Base-by-base conservation (phyloP, 2,329 filamentous ascomycete genomes). In the Myriosclerotinia curreyana region DNA sequence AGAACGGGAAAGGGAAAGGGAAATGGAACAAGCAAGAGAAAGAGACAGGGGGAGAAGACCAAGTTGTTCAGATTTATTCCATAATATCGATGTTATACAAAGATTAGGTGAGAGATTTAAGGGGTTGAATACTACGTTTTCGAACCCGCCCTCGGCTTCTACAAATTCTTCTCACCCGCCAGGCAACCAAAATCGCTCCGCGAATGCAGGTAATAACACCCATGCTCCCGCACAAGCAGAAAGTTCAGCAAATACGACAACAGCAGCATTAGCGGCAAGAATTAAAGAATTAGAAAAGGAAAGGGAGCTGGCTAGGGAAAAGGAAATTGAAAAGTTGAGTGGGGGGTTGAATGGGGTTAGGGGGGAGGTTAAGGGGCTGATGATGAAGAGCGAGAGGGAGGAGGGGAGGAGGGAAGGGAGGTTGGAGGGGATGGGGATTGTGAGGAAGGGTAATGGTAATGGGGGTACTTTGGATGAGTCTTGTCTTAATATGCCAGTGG, bases 51-150 rank as follows among this genome's bases (percentile, higher is more conserved):
- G 14, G 7, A 46, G 55, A 38, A 36, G 55, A 48, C 42, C 55
- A 4, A 58, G 55, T 38, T 58, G 55, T 8, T 58, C 55, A 20
- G 55, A 58, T 48, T 15, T 58, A 5, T 58, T 58, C 31, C 55
- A 58, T 22, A 58, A 48, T 4, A 58, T 58, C 42, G 55, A 58
- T 25, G 20, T 48, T 2, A 58, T 58, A 17, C 55, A 58, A 25
- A 42, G 55, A 17, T 44, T 58, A 14, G 55, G 55, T 31, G 55
- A 58, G n/a, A 25, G 51, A 58, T 52, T 60, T 17, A 60, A 53
- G 14, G 36, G 17, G 7, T 11, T 53, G 5, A 31, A 60, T 11
- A 36, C 28, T 5, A 58, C 42, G 3, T 48, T 48, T 36, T 48
- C 42, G 3, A 42, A 48, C 12, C 5, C 42, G 14, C 12, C 17